Conservation (phyloP, 805 yeast genomes). For the Nakazawaea pomicola region DNA sequence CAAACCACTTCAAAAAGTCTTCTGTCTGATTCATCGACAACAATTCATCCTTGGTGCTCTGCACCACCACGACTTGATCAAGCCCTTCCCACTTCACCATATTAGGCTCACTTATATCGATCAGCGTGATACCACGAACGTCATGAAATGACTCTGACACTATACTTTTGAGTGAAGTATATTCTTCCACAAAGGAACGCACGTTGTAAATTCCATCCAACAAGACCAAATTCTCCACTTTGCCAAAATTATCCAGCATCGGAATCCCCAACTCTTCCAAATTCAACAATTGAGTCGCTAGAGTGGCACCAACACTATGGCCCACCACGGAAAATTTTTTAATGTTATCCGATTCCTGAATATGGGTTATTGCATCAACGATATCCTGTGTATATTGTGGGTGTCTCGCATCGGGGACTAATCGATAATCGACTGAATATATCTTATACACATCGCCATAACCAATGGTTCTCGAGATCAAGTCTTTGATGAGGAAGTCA, state of each 20-base stretch:
- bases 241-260: background rate
- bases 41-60: conserved; percentile 66
- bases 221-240: conserved; percentile 25
- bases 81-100: conserved; percentile 15
- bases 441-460: no score
- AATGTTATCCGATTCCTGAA: conserved; percentile 16
- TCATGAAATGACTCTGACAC: conserved; percentile 53
- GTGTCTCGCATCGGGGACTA: conserved; percentile 57
- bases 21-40: conserved; percentile 47
- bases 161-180: no score
- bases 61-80: conserved; percentile 37
- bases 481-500: conserved; percentile 23
- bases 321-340: conserved; percentile 43
- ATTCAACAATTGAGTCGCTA: conserved; percentile 40
- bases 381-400: conserved; percentile 63
- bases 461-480: conserved; percentile 18
- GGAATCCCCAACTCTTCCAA: background rate
- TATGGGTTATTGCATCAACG: conserved; percentile 30
- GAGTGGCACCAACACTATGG: conserved; percentile 79
- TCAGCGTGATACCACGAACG: conserved; percentile 3
- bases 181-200: conserved; percentile 46
- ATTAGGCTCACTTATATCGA: conserved; percentile 17
- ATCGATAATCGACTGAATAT: conserved; percentile 56
- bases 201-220: conserved; percentile 72
- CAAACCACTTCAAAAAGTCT: conserved; percentile 31